Evolutionary conservation across 768 basidiomycete species (phyloP), one percentile per base, ranked within the genome.

Genomic region (Suillus weaverae): DNA sequence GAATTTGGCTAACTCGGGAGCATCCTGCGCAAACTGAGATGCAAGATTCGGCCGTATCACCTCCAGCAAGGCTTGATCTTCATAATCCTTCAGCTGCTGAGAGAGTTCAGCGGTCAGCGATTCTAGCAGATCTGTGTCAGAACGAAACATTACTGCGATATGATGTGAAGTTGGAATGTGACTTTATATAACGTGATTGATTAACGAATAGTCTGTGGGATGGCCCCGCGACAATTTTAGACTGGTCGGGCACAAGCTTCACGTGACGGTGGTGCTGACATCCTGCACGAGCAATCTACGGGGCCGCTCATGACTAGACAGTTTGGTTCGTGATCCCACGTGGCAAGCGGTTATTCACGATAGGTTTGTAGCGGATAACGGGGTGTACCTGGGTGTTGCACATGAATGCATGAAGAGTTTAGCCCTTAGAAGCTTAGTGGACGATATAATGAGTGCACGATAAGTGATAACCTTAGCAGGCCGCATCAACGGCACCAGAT

Each of bases 101-200:
- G n/a, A 54, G 22, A 64, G 60, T 13, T 62, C 46, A 16, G 60
- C 18, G 22, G 61, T 30, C 20, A 64, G 30, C 10, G 61, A 50
- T 14, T 9, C n/a, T 14, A 36, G 55, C 7, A 36, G 13, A 56
- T 16, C 35, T 36, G 35, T 16, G 14, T 35, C 55, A 56, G 35
- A 9, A 26, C 14, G 55, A 38, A 8, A 56, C 55, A 38, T 56
- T 54, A 33, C 1, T 11, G 33, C 1, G 14, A 30, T 50, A 16
- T 50, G 50, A 32, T 50, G 30, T 10, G 30, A 4, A 8, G 8
- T 16, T 51, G 48, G 16, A 32, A 30, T 51, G 50, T 16, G 22
- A 18, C 8, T 30, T 32, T 32, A 30, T 53, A 2, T 53, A 20
- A 9, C 18, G 1, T 18, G 30, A 32, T 32, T 1, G 32, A 10